Evolutionary conservation across 345 rosid species (phyloP).

Genomic region (Lumnitzera racemosa): DNA sequence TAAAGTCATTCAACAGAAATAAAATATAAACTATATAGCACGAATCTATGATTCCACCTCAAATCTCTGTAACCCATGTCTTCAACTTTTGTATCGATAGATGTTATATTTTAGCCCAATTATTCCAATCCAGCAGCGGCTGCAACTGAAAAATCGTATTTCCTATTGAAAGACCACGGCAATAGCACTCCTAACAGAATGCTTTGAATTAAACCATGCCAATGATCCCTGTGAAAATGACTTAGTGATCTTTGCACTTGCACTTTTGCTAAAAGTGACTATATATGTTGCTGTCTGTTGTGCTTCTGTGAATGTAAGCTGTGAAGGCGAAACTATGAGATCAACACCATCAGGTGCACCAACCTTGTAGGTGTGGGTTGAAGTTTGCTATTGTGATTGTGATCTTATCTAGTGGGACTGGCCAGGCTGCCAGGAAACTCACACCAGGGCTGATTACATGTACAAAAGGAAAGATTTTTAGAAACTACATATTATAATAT

Average conservation of each 20-base stretch:
- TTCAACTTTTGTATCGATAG: too few relatives aligned
- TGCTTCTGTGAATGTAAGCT: constrained; percentile 5
- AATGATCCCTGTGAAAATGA: constrained; percentile 13
- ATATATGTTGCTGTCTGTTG: constrained; percentile 10
- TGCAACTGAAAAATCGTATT: background rate
- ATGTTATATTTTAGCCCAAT: too few relatives aligned
- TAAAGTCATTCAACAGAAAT: too few relatives aligned
- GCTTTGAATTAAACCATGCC: constrained; percentile 8
- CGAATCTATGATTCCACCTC: too few relatives aligned
- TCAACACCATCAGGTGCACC: constrained; percentile 11
- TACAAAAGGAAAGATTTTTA: too few relatives aligned
- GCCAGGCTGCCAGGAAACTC: constrained; percentile 25
- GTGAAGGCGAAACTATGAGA: constrained; percentile 14
- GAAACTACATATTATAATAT: too few relatives aligned
- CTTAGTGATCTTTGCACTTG: background rate
- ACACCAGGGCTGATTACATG: constrained; percentile 21
- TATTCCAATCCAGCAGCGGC: background rate
- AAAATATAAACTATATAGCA: too few relatives aligned
- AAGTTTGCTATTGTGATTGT: background rate
- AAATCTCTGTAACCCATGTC: too few relatives aligned
- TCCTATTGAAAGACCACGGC: constrained; percentile 3
- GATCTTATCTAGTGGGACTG: constrained; percentile 7
- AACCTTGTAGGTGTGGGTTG: constrained; percentile 4
- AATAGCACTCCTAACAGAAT: constrained; percentile 20
- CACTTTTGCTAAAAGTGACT: constrained; percentile 15